Evolutionary conservation across 2,329 filamentous ascomycete genomes (phyloP).

Genomic region (Aspergillus candidus): DNA sequence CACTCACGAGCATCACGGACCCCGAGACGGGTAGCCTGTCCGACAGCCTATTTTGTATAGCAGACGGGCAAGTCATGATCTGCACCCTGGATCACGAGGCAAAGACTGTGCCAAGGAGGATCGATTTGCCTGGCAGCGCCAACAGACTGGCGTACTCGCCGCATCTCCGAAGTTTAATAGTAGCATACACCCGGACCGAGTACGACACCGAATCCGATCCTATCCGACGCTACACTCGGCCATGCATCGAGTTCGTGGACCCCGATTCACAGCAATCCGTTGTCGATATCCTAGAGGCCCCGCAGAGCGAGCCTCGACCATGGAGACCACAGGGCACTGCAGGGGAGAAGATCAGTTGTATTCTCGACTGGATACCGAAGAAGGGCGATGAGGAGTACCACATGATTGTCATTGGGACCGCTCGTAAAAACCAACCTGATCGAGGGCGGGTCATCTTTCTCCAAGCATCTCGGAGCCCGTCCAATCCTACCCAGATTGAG

Average conservation of each 20-base stretch:
- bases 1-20: slow-evolving; percentile 26
- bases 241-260: slow-evolving; percentile 36
- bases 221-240: slow-evolving; percentile 27
- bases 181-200: slow-evolving; percentile 37
- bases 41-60: slow-evolving; percentile 44
- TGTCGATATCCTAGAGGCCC: slow-evolving; percentile 5
- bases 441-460: slow-evolving; percentile 36
- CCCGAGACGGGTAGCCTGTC: slow-evolving; percentile 24
- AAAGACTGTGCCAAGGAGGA: slow-evolving; percentile 37
- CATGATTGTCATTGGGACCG: slow-evolving; percentile 37
- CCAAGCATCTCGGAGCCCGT: slow-evolving; percentile 24
- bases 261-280: slow-evolving; percentile 27
- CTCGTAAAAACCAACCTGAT: slow-evolving; percentile 23
- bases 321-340: slow-evolving; percentile 28
- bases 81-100: slow-evolving; percentile 41
- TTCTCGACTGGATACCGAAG: slow-evolving; percentile 37
- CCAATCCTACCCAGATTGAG: slow-evolving; percentile 23
- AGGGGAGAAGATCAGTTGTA: slow-evolving; percentile 38
- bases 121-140: slow-evolving; percentile 37
- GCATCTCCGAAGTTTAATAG: slow-evolving; percentile 43
- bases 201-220: slow-evolving; percentile 22
- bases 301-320: slow-evolving; percentile 8
- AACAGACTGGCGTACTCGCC: slow-evolving; percentile 42
- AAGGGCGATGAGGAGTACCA: slow-evolving; percentile 34
- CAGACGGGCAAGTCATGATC: slow-evolving; percentile 43